Base-by-base conservation (phyloP, 2,329 filamentous ascomycete genomes). In the Ascochyta pisi region DNA sequence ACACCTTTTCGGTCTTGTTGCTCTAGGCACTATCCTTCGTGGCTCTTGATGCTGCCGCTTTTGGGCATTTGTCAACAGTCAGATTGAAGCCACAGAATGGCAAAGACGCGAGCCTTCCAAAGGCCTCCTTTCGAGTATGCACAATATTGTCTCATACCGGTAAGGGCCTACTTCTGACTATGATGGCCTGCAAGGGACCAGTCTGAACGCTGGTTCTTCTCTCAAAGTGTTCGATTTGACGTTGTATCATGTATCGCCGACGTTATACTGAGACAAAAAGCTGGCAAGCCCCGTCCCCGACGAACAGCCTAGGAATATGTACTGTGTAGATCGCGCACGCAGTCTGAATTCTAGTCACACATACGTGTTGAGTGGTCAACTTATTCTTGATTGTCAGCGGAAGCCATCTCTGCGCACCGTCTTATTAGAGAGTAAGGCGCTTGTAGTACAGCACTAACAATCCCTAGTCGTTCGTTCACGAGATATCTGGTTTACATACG, bases 31-130 rank as follows among this genome's bases (percentile, higher is more conserved):
- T 23, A 22, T 16, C 39, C 3, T 39, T 48, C 42, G 31, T 34
- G 19, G 26, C 26, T 43, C 24, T 47, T 37, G 35, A 34, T 50
- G 13, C 15, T 35, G 52, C 52, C 35, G 46, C 46, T 50, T 50
- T 55, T 50, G 41, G 8, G 35, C 19, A 16, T 26, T 35, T 34
- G 39, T 23, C 35, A n/a, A 42, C 38, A 31, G 37, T 23, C 22
- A 4, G 19, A 24, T 22, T 39, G 35, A 24, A 45, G 22, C 16
- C 26, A 49, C 19, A 23, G 10, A 23, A 22, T 3, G 19, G 16
- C 16, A 40, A 31, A 34, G 12, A 50, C 33, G 23, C 50, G n/a
- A 15, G 24, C 12, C 13, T 26, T 9, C 15, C n/a, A 35, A 40
- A 9, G 26, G 23, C 33, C 13, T 26, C n/a, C 9, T 45, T 45